Percentiles rank a stretch among this genome's conserved stretches.
Evolutionary conservation across 805 yeast species (phyloP).

Genomic region (Wickerhamomyces subpelliculosus): DNA sequence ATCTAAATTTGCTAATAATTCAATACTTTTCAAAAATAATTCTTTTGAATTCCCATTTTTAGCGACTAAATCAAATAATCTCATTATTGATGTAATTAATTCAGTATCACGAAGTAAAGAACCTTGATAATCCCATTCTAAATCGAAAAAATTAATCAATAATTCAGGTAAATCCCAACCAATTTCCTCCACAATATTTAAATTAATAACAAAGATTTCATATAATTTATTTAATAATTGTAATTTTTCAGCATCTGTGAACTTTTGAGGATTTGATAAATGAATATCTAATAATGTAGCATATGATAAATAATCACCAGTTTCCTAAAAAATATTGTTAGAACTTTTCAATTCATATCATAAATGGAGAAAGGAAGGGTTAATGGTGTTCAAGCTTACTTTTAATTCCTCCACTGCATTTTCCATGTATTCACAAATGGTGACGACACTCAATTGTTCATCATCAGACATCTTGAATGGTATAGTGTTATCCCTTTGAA

Average conservation of each 20-base stretch:
- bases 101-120: conserved; percentile 23
- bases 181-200: conserved; percentile 51
- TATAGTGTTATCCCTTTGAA: no score
- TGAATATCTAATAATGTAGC: conserved; percentile 66
- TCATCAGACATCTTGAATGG: no score
- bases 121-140: conserved; percentile 34
- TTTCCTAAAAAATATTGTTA: conserved; percentile 22
- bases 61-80: conserved; percentile 58
- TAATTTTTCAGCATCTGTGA: conserved; percentile 42
- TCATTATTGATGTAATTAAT: conserved; percentile 24
- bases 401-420: no score
- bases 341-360: no score
- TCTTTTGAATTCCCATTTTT: conserved; percentile 76
- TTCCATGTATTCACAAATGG: no score
- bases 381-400: no score
- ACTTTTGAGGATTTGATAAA: conserved; percentile 40
- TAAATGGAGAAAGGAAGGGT: no score
- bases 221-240: conserved; percentile 39
- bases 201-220: conserved; percentile 36
- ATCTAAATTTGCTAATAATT: conserved; percentile 40
- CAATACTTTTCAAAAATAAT: conserved; percentile 63
- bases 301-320: conserved; percentile 60
- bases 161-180: conserved; percentile 91
- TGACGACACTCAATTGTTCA: no score
- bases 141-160: conserved; percentile 46